A percentile compares a stretch with the other conserved stretches of the same genome.
Evolutionary conservation across 305 asterid species (phyloP).

Genomic region (Rubia balearica): DNA sequence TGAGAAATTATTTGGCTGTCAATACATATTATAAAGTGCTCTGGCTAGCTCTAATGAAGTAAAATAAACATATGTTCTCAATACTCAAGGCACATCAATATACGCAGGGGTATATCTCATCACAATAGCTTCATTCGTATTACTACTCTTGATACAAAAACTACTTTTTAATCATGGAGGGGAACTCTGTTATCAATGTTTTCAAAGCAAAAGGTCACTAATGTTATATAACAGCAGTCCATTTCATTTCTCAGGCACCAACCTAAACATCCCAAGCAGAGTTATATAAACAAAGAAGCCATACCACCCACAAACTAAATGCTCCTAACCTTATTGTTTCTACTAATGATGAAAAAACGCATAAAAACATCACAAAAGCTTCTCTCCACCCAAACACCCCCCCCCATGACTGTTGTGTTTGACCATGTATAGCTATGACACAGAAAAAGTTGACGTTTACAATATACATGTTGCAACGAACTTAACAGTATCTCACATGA

Average conservation of each 20-base stretch:
- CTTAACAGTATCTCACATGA: no score
- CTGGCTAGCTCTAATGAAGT: not conserved
- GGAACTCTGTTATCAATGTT: not conserved
- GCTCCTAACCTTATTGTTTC: not conserved
- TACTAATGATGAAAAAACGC: not conserved
- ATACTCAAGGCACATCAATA: not conserved
- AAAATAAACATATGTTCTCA: not conserved
- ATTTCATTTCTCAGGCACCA: not conserved
- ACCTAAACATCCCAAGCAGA: not conserved
- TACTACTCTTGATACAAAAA: not conserved
- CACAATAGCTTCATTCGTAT: not conserved
- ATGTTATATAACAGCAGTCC: not conserved
- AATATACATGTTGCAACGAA: no score
- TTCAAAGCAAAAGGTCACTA: slow-evolving; percentile 4
- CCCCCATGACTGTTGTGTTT: no score
- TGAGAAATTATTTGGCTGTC: not conserved
- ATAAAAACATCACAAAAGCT: no score
- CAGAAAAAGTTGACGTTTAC: no score
- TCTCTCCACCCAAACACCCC: no score
- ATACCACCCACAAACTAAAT: not conserved
- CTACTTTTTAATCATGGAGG: not conserved
- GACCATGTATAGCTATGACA: no score
- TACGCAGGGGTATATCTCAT: not conserved
- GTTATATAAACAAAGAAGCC: not conserved
- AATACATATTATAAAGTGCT: not conserved